Evolutionary conservation across 2,329 filamentous ascomycete species (phyloP).

Genomic region (Huntiella bhutanensis): DNA sequence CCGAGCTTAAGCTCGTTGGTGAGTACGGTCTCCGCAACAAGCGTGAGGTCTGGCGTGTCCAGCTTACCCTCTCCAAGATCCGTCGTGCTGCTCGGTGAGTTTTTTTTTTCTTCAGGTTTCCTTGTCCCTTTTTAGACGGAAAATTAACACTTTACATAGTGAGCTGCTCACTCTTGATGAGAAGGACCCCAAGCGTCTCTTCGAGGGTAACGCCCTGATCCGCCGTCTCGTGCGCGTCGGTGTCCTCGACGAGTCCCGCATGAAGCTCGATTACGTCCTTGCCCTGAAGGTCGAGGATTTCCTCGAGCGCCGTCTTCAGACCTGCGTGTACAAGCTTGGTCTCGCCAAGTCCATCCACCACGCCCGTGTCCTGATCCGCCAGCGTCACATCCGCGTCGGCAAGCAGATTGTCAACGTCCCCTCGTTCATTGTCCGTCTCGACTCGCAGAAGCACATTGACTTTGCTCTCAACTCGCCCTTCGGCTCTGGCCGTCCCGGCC

Average conservation of each 20-base stretch:
- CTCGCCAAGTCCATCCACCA: slow-evolving; percentile 99
- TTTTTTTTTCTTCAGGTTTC: background rate
- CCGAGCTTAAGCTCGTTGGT: slow-evolving; percentile 98
- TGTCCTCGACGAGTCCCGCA: slow-evolving; percentile 99
- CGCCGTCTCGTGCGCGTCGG: slow-evolving; percentile 98
- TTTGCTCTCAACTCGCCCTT: slow-evolving; percentile 95
- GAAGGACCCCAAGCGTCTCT: slow-evolving; percentile 99
- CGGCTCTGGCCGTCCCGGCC: slow-evolving; percentile 88
- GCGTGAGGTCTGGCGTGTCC: slow-evolving; percentile 99
- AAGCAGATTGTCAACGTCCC: slow-evolving; percentile 99
- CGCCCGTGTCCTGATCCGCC: slow-evolving; percentile 97
- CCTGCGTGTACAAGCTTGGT: slow-evolving; percentile 99
- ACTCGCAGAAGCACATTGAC: slow-evolving; percentile 99
- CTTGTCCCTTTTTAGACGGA: background rate
- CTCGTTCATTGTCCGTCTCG: slow-evolving; percentile 97
- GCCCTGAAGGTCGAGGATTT: slow-evolving; percentile 99
- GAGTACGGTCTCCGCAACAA: slow-evolving; percentile 99
- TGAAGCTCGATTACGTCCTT: slow-evolving; percentile 99
- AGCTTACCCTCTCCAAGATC: slow-evolving; percentile 99
- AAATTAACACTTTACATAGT: slow-evolving; percentile 33
- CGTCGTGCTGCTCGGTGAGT: slow-evolving; percentile 98
- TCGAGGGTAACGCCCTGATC: slow-evolving; percentile 99
- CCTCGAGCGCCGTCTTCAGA: slow-evolving; percentile 99
- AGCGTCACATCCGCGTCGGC: slow-evolving; percentile 98
- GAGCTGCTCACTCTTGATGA: slow-evolving; percentile 98